phyloP scores from a whole-genome alignment of 495 filamentous ascomycete genomes.

The Thermochaetoides thermophila region DNA sequence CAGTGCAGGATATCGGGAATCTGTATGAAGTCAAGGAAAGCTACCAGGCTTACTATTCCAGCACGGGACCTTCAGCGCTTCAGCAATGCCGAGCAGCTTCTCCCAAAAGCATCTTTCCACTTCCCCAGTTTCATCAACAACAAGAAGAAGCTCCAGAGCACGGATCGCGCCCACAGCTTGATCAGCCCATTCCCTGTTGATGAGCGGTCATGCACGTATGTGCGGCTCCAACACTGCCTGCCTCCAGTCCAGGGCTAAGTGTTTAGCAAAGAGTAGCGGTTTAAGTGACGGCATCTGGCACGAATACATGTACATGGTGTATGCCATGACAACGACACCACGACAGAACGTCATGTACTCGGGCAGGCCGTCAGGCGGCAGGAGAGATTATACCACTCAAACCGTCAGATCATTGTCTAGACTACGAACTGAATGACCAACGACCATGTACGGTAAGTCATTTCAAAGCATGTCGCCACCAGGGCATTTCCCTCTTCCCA shows the following conservation, averaged over 20 bases:
- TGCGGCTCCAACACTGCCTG: constrained; percentile 19
- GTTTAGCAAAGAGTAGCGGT: constrained; percentile 20
- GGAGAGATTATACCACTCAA: no score
- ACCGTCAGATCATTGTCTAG: no score
- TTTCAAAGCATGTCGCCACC: constrained; percentile 43
- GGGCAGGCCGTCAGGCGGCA: constrained; percentile 42
- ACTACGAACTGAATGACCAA: no score
- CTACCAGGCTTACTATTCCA: constrained; percentile 14
- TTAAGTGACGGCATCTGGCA: constrained; percentile 34
- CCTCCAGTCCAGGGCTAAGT: not conserved
- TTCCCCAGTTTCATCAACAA: constrained; percentile 6
- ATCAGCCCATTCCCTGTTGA: constrained; percentile 20
- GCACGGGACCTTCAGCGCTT: constrained; percentile 16
- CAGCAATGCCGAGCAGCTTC: constrained; percentile 19
- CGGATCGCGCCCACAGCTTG: constrained; percentile 22
- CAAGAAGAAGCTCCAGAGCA: constrained; percentile 18
- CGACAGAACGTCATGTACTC: constrained; percentile 51
- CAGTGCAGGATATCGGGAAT: not conserved
- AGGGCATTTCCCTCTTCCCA: constrained; percentile 33
- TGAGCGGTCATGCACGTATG: constrained; percentile 19
- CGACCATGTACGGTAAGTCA: no score
- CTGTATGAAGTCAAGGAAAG: not conserved
- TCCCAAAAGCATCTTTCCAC: constrained; percentile 23
- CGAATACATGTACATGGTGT: constrained; percentile 30
- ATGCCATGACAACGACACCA: constrained; percentile 39